phyloP scores from a whole-genome alignment of 129 eudicot species.

The Ambrosia trifida region DNA sequence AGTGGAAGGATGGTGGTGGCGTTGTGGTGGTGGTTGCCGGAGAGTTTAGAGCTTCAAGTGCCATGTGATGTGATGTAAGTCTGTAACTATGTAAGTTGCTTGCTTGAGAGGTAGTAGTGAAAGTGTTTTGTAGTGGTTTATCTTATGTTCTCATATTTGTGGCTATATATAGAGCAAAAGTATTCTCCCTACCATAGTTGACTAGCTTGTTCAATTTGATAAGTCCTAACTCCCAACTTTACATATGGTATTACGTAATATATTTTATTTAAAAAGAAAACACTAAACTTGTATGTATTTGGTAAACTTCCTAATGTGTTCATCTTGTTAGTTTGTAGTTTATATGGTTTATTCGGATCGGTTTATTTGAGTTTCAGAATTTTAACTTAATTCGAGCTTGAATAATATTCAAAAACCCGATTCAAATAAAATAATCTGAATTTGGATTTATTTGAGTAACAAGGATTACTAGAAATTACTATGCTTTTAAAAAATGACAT shows the following conservation, averaged over 20 bases:
- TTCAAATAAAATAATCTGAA: too few species aligned
- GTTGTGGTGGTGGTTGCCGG: constrained; percentile 35
- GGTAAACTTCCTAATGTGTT: too few species aligned
- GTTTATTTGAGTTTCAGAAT: too few species aligned
- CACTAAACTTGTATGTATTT: too few species aligned
- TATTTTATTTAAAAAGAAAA: background rate
- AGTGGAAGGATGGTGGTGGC: constrained; percentile 29
- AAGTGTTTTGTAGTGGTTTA: constrained; percentile 34
- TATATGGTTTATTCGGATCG: too few species aligned
- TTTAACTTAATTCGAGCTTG: too few species aligned
- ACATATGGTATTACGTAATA: background rate
- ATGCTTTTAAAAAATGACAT: too few species aligned
- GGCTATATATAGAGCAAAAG: constrained; percentile 31
- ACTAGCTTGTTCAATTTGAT: constrained; percentile 30
- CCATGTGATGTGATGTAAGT: constrained; percentile 47
- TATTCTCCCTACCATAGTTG: constrained; percentile 43
- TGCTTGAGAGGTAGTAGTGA: constrained; percentile 35
- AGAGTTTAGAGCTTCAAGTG: constrained; percentile 65
- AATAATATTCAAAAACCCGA: too few species aligned
- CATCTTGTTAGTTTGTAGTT: too few species aligned
- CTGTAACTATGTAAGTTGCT: constrained; percentile 38
- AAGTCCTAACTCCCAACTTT: constrained; percentile 4
- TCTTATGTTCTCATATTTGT: constrained; percentile 4
- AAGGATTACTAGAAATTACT: too few species aligned
- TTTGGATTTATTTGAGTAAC: too few species aligned